Base-by-base conservation (phyloP, 2,329 filamentous ascomycete genomes). In the Aspergillus vadensis region DNA sequence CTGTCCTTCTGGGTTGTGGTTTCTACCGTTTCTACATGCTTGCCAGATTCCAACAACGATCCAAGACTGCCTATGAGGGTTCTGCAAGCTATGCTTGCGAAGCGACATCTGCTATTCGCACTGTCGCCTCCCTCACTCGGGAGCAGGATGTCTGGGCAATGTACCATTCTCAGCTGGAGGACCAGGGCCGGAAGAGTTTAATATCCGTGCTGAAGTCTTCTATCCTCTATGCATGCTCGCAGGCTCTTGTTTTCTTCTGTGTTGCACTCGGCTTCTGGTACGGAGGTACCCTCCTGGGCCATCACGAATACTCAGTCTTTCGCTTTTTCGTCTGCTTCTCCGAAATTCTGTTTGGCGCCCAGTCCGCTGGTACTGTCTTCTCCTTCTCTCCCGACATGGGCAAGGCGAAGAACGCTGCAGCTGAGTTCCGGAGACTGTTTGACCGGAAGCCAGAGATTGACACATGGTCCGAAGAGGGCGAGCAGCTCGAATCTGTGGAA, bases 191-290 rank as follows among this genome's bases (percentile, higher is more conserved):
- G 57, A 80, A 82, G 50, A 91, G 90, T 63, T 75, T 96, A 39
- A 82, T 83, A 9, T 95, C 91, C 0, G 85, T 97, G 32, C 74
- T 92, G 62, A 89, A 88, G 70, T 92, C 91, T 0, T 93, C 91
- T 10, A 73, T 83, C 1, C 85, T 97, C 5, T 98, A 96, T 72
- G 92, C 93, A 0, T 85, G 88, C 1, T 91, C 92, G 0, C 93
- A 97, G 77, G 92, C 90, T 0, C 80, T 96, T 60, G 86, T 91
- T 62, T 96, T 96, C 79, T 82, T 92, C 50, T 91, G 89, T 66
- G 88, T 95, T 61, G 92, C 92, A 0, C 85, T 97, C 4, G 92
- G 90, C 2, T 97, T 97, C 81, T 97, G 91, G 91, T 97, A 95
- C 70, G 92, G 92, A 62, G 91, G 91, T 27, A 90, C 83, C 0